Base-by-base conservation (phyloP, 2,329 filamentous ascomycete species). In the Fusarium sp. region DNA sequence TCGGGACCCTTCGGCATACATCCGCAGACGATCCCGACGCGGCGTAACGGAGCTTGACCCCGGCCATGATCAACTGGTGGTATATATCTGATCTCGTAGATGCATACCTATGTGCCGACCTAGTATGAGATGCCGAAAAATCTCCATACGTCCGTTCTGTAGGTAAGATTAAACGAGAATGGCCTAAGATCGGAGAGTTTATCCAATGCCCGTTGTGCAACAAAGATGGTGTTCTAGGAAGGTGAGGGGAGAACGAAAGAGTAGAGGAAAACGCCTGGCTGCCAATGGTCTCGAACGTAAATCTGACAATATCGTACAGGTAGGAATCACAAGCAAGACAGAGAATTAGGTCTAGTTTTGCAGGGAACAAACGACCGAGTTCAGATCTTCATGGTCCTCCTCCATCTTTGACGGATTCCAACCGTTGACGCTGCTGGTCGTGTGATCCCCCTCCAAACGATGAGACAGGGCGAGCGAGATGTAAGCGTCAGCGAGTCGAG, bases 91-190 rank as follows among this genome's bases (percentile, higher is more conserved):
- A 57, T 74, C 18, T 47, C 59, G 68, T 27, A 62, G 69, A 52
- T 72, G 45, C 38, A 66, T 66, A 50, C 47, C 47, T 67, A 34
- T 50, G 42, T 37, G 31, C 58, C 58, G 42, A 14, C 40, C 59
- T 50, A 50, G 54, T 65, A 69, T 73, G 65, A 64, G 56, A 74
- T 73, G 66, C 72, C 72, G 72, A 74, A 70, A 56, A 64, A 70
- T 75, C 72, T 74, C 72, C 72, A 72, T 58, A 69, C 27, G 50
- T 29, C 72, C 72, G 72, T 69, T 45, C 37, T 52, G 31, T 34
- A 34, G 31, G 31, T 29, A 10, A 9, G 47, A 47, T 66, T 47
- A 67, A 73, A 63, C 54, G 63, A 35, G 54, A 37, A 54, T 54
- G 47, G 47, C 47, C 27, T 54, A 54, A 66, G 50, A 34, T 60